A percentile compares a stretch with the other conserved stretches of the same genome.
These are phyloP conservation scores for Platismatia glauca DNA, from an alignment of 495 filamentous ascomycete species.

Conservation along the genomic window DNA sequence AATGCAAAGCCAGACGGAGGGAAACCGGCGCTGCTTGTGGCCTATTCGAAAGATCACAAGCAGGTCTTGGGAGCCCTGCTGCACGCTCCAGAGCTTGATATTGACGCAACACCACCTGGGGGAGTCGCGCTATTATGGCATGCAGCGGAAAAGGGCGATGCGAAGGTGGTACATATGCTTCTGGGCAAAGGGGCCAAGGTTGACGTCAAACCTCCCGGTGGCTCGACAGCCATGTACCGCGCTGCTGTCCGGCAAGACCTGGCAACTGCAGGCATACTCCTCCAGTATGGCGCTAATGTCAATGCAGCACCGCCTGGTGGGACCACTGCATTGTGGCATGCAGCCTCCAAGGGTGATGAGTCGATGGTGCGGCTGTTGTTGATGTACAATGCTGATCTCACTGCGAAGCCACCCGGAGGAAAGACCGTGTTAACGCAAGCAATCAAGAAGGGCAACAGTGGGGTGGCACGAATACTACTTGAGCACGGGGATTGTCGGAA, in stretches of 20 bases:
- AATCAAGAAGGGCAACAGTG: constrained; percentile 14
- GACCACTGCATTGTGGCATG: constrained; percentile 19
- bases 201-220: constrained; percentile 14
- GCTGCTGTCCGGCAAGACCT: constrained; percentile 15
- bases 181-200: constrained; percentile 13
- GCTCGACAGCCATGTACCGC: constrained; percentile 15
- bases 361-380: constrained; percentile 17
- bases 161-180: constrained; percentile 8
- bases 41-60: constrained; percentile 3
- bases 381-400: constrained; percentile 13
- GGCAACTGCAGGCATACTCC: constrained; percentile 10
- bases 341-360: constrained; percentile 6
- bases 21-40: constrained; percentile 15
- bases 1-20: constrained; percentile 15
- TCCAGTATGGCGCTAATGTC: constrained; percentile 18
- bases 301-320: constrained; percentile 16
- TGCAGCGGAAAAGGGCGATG: constrained; percentile 16
- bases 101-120: constrained; percentile 17
- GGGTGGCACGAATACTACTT: constrained; percentile 7
- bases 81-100: constrained; percentile 1
- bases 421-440: constrained; percentile 13
- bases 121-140: constrained; percentile 19
- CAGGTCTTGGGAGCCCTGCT: constrained; percentile 14
- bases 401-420: constrained; percentile 13
- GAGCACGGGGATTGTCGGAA: neutral